Percentiles rank a stretch among this genome's conserved stretches.
Conservation (phyloP, 208 protist species). For the Trypanosoma platydactyli region DNA sequence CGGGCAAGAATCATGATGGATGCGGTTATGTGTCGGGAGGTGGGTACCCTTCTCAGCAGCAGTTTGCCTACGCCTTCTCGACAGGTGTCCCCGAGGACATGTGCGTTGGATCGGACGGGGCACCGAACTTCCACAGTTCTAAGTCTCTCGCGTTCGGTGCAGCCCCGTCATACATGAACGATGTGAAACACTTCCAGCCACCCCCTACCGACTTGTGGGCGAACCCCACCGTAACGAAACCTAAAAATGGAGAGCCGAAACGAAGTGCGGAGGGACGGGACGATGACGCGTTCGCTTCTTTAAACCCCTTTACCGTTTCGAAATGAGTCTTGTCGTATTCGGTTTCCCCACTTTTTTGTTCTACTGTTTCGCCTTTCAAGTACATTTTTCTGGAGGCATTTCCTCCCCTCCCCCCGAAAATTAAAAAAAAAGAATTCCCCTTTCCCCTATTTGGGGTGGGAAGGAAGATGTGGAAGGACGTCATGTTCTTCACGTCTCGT, state of each 20-base stretch:
- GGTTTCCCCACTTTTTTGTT: slow-evolving; percentile 15
- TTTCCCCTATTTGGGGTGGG: too few relatives aligned
- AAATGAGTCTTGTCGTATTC: background rate
- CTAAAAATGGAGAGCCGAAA: slow-evolving; percentile 3
- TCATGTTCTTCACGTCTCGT: too few relatives aligned
- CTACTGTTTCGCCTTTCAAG: slow-evolving; percentile 9
- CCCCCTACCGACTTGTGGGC: slow-evolving; percentile 18
- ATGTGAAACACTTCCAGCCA: slow-evolving; percentile 29
- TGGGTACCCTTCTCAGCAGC: slow-evolving; percentile 11
- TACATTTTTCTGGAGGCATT: too few relatives aligned
- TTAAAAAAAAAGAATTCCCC: too few relatives aligned
- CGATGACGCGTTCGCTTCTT: slow-evolving; percentile 35
- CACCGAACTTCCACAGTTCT: background rate
- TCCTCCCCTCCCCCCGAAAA: too few relatives aligned
- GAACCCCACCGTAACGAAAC: background rate
- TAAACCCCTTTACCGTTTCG: slow-evolving; percentile 34
- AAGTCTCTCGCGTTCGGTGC: background rate
- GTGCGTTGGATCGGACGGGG: slow-evolving; percentile 2
- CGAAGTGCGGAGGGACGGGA: background rate
- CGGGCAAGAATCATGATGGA: slow-evolving; percentile 1
- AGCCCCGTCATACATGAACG: slow-evolving; percentile 1
- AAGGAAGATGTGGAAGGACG: too few relatives aligned
- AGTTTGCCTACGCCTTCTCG: slow-evolving; percentile 2
- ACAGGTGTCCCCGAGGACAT: slow-evolving; percentile 7
- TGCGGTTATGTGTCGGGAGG: background rate